Conservation (phyloP, 2,329 filamentous ascomycete genomes). For the Acarospora socialis region DNA sequence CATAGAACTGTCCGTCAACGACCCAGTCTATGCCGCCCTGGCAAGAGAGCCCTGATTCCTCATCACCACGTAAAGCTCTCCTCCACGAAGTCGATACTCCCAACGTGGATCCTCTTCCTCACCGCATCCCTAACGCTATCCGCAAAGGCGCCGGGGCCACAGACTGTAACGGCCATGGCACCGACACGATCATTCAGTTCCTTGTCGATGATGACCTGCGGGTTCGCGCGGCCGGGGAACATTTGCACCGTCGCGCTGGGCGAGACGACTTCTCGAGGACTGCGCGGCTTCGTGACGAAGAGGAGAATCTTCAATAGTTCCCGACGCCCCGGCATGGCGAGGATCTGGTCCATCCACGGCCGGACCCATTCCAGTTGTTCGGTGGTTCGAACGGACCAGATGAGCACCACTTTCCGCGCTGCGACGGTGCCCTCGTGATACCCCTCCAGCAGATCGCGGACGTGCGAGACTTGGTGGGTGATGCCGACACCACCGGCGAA, state of each 20-base stretch:
- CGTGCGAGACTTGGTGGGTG: conserved; percentile 48
- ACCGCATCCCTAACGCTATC: conserved; percentile 45
- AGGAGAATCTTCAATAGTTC: conserved; percentile 46
- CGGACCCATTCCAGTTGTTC: conserved; percentile 51
- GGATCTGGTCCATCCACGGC: conserved; percentile 50
- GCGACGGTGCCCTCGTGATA: conserved; percentile 39
- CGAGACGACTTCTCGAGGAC: conserved; percentile 38
- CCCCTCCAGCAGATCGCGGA: conserved; percentile 42
- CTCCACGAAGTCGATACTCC: conserved; percentile 47
- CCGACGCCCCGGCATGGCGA: conserved; percentile 43
- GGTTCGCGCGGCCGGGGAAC: conserved; percentile 44
- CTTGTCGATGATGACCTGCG: conserved; percentile 41
- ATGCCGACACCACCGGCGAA: conserved; percentile 54
- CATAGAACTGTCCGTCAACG: too few relatives aligned
- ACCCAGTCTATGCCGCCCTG: too few relatives aligned
- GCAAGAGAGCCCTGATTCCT: too few relatives aligned
- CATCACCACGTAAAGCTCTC: conserved; percentile 51
- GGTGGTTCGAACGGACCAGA: conserved; percentile 48
- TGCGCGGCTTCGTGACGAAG: conserved; percentile 47
- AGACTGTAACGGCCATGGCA: conserved; percentile 47
- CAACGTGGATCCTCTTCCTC: conserved; percentile 35
- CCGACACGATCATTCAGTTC: conserved; percentile 42
- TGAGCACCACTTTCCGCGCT: conserved; percentile 44
- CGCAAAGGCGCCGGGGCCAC: conserved; percentile 48
- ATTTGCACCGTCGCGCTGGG: conserved; percentile 47